A percentile compares a stretch with the other conserved stretches of the same genome.
Conservation (phyloP, 345 rosid species). For the Anastatica hierochuntica region DNA sequence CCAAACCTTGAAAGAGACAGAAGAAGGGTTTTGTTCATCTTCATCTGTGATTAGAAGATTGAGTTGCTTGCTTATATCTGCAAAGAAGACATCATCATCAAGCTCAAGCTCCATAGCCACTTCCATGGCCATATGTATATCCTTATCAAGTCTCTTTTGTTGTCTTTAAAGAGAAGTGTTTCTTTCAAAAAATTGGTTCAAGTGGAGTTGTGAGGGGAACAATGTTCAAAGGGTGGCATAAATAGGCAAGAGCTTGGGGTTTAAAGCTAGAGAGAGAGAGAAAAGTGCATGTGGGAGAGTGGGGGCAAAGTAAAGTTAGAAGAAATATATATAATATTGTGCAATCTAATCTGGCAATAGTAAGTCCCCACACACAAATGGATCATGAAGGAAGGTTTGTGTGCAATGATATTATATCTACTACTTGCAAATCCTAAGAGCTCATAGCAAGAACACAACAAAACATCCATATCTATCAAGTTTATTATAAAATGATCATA, state of each 20-base stretch:
- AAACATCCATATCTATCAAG: too few relatives aligned
- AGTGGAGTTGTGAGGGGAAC: constrained; percentile 22
- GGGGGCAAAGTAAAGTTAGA: constrained; percentile 13
- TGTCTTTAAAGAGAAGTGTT: background rate
- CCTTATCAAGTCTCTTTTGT: background rate
- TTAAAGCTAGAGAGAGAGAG: constrained; percentile 6
- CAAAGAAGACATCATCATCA: constrained; percentile 85
- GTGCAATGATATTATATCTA: constrained; percentile 20
- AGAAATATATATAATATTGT: constrained; percentile 13
- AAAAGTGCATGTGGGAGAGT: constrained; percentile 29
- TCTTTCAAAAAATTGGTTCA: background rate
- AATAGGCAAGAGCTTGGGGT: constrained; percentile 16
- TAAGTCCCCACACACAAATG: constrained; percentile 23
- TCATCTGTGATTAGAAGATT: constrained; percentile 93
- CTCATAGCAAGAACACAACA: constrained; percentile 17
- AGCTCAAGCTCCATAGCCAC: constrained; percentile 51
- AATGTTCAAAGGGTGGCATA: constrained; percentile 22
- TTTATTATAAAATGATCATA: background rate
- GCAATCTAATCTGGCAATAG: constrained; percentile 24
- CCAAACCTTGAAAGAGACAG: constrained; percentile 74
- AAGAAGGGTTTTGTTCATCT: constrained; percentile 47
- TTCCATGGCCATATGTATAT: too few relatives aligned
- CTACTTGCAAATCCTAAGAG: constrained; percentile 19
- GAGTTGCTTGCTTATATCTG: constrained; percentile 82
- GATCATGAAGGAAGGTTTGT: constrained; percentile 18